Evolutionary conservation across 441 rosid species (phyloP).

Genomic region (Francoa sonchifolia): DNA sequence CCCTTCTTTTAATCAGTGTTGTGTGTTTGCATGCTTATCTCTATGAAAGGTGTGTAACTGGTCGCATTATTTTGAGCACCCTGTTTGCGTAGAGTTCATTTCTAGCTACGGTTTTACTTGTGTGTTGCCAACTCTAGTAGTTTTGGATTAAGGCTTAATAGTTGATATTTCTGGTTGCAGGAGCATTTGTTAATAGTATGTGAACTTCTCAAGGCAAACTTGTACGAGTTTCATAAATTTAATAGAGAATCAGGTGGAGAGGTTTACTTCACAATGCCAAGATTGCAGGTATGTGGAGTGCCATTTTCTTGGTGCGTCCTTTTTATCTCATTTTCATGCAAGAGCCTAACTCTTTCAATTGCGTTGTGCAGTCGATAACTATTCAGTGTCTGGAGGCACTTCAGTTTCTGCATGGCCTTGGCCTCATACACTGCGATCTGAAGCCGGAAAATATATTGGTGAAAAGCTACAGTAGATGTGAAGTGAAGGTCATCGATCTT

Average conservation of each 20-base stretch:
- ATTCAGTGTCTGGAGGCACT: conserved; percentile 91
- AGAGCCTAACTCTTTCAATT: too few relatives aligned
- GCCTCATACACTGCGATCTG: conserved; percentile 85
- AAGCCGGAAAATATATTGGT: conserved; percentile 93
- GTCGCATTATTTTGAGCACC: too few relatives aligned
- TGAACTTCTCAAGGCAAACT: conserved; percentile 93
- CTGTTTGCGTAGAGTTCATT: too few relatives aligned
- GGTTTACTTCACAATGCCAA: conserved; percentile 97
- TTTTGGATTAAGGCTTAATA: conserved; percentile 1
- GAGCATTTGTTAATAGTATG: conserved; percentile 93
- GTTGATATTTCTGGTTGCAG: conserved; percentile 30
- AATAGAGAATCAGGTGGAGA: conserved; percentile 98
- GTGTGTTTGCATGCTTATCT: too few relatives aligned
- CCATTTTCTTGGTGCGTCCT: conserved; percentile 10
- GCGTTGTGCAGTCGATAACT: conserved; percentile 81
- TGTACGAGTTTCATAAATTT: conserved; percentile 91
- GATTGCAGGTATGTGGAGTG: conserved; percentile 67
- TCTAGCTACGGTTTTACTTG: too few relatives aligned
- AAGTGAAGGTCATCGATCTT: conserved; percentile 93
- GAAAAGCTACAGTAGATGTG: conserved; percentile 94
- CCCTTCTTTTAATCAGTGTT: too few relatives aligned
- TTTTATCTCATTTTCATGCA: too few relatives aligned
- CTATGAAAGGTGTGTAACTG: too few relatives aligned
- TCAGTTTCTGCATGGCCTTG: conserved; percentile 78
- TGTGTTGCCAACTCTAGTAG: neutral